Evolutionary conservation across 2,329 filamentous ascomycete genomes (phyloP), one percentile per base, ranked within the genome.

Genomic region (Blastomyces emzantsi): DNA sequence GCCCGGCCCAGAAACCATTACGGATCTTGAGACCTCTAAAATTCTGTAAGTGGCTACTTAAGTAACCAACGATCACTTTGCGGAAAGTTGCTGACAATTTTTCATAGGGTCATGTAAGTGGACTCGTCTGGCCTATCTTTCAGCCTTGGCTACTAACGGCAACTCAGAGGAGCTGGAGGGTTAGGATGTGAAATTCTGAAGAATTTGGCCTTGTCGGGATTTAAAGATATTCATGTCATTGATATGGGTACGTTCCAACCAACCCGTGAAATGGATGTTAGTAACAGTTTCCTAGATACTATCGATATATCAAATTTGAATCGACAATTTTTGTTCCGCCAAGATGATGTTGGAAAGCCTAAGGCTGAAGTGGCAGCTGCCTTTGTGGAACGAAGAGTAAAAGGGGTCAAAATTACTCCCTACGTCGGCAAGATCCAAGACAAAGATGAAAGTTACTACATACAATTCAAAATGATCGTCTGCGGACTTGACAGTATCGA

Each of bases 241-340:
- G 94, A 99, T 78, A 99, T 99, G 94, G 90, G 89, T 89, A 77
- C 64, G 81, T 73, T n/a, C 19, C 49, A 36, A 25, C 39, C 30
- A n/a, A 13, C 47, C 22, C 36, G 52, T 52, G 19, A 7, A 51
- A 13, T 22, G 30, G 19, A 61, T 4, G 43, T 39, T 60, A n/a
- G 6, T 39, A 57, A 60, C 63, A 43, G 28, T 28, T 56, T 28
- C 49, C 13, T 68, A 91, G 92, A 99, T 76, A 99, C 93, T 1
- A 99, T 99, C 75, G 94, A 99, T 73, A 93, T 99, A 65, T 97
- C 92, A 60, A 99, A 99, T 75, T 83, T 99, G 28, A 99, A 99
- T 77, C 89, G 94, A 52, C 94, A 99, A 72, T 99, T 99, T 73
- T 85, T 99, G 64, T 99, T 99, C 77, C 90, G 94, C 28, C 85